Evolutionary conservation across 2,329 filamentous ascomycete species (phyloP), one percentile per base, ranked within the genome.

Genomic region (Gaeumannomyces tritici): DNA sequence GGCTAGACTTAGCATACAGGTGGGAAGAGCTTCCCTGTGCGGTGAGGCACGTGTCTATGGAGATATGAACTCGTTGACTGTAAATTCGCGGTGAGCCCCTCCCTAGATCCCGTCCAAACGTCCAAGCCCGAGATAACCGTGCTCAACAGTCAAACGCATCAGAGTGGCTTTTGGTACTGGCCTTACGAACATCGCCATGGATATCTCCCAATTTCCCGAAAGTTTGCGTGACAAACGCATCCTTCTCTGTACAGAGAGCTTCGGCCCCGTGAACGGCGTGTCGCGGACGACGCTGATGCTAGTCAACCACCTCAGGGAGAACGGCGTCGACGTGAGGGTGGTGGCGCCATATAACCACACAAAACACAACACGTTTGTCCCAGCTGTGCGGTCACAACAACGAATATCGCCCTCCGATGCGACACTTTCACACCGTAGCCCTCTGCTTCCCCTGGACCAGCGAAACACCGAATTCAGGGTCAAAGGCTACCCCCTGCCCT

Each of bases 261-360:
- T 89, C 63, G 87, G 87, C 3, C 87, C 87, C 0, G 85, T 90
- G 70, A 90, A 90, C 69, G 87, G 88, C n/a, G 87, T 90, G 57
- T 88, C 84, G 68, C 80, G 86, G 64, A 90, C 87, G 5, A 90
- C 88, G 0, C 76, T 86, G 67, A 89, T 86, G 77, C 79, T 90
- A 61, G 84, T 90, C 62, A 83, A 85, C 70, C 87, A 89, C 66
- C 76, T 90, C 26, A 81, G 85, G 62, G 75, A 75, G n/a, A 76
- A 89, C 66, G 87, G 85, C 26, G 86, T 82, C 13, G 79, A 85
- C 24, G 82, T 90, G 60, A 84, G 85, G 11, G 84, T 89, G 7
- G 86, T 89, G 42, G 86, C 88, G 55, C 87, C 87, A 21, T 77
- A 82, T 63, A 82, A 82, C 67, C 78, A 82, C 67, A 82, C 79